Conservation (phyloP, 139 green algal species). For the Coelastrella sp. region DNA sequence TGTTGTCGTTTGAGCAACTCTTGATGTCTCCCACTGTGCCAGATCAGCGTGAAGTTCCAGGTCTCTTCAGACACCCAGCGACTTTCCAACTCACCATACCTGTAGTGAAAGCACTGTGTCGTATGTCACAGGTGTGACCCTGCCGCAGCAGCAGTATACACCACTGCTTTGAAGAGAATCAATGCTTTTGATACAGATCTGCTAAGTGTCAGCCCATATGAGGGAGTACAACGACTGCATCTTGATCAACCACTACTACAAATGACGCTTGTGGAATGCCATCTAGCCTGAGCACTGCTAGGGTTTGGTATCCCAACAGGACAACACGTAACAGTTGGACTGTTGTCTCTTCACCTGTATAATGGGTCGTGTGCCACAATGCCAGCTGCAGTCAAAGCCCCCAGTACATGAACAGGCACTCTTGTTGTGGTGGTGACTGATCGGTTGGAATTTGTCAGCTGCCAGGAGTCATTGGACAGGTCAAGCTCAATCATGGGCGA, state of each 20-base stretch:
- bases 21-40: neutral
- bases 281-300: too few relatives aligned
- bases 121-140: too few relatives aligned
- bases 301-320: too few relatives aligned
- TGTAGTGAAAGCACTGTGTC: conserved; percentile 16
- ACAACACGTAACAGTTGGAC: too few relatives aligned
- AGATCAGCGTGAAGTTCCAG: conserved; percentile 63
- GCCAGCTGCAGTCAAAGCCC: conserved; percentile 1
- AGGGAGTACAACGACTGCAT: too few relatives aligned
- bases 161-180: neutral
- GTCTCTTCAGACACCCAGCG: conserved; percentile 70
- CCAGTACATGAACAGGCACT: conserved; percentile 29
- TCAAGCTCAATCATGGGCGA: neutral
- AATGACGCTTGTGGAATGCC: too few relatives aligned
- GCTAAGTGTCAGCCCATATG: too few relatives aligned
- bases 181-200: too few relatives aligned
- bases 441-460: conserved; percentile 27
- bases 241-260: too few relatives aligned
- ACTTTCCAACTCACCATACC: conserved; percentile 70
- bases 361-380: conserved; percentile 29
- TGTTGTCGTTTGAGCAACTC: neutral
- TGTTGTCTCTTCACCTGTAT: conserved; percentile 29
- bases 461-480: neutral
- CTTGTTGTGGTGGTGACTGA: neutral
- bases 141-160: neutral